These are phyloP conservation scores for Eucalyptus sideroxylon DNA, from an alignment of 345 rosid genomes.

Conservation along the genomic window DNA sequence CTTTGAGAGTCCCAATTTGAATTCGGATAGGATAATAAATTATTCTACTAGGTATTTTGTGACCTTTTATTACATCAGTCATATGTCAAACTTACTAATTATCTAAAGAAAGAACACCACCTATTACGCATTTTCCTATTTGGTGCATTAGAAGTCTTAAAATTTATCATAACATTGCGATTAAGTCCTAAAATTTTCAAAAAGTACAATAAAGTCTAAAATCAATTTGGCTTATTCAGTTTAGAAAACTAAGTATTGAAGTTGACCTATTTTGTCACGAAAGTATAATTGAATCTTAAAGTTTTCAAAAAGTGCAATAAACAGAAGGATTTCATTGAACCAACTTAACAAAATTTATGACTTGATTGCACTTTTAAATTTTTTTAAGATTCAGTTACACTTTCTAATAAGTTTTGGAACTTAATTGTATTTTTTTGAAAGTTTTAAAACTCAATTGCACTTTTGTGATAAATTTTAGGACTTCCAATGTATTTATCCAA, in stretches of 20 bases:
- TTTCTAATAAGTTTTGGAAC: neutral
- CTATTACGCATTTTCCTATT: neutral
- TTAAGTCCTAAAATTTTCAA: fast-evolving
- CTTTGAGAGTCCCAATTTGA: neutral
- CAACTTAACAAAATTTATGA: no score
- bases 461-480: neutral
- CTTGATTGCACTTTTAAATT: no score
- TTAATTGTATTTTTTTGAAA: neutral
- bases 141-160: neutral
- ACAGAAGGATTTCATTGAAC: fast-evolving
- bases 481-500: fast-evolving
- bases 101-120: neutral
- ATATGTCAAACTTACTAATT: no score
- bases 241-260: no score
- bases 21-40: neutral
- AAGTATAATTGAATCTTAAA: neutral
- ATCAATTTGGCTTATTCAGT: no score
- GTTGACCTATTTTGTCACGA: no score
- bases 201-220: no score
- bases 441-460: neutral
- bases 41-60: neutral
- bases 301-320: no score
- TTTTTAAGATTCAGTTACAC: fast-evolving
- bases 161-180: neutral
- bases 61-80: neutral